Percentiles rank a stretch among this genome's conserved stretches.
Conservation (phyloP, 148 eudicot genomes). For the Suaeda aralocaspica region DNA sequence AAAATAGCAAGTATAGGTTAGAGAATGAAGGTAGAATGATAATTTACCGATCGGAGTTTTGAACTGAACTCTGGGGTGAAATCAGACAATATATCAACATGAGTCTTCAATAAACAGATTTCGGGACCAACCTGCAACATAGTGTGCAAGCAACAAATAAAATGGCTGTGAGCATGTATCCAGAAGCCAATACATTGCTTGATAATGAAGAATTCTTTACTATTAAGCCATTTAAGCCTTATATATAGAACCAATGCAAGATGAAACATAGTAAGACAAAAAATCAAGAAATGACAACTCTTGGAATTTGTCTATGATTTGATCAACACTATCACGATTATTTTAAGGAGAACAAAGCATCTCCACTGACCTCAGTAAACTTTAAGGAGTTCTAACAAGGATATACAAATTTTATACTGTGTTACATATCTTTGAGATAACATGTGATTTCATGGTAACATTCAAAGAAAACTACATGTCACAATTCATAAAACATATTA, state of each 20-base stretch:
- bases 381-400: too few relatives aligned
- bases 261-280: too few relatives aligned
- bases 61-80: slow-evolving; percentile 83
- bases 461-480: too few relatives aligned
- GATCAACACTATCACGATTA: neutral
- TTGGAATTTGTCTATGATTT: neutral
- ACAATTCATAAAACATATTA: too few relatives aligned
- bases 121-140: slow-evolving; percentile 78
- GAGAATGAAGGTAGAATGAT: slow-evolving; percentile 5
- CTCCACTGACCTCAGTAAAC: too few relatives aligned
- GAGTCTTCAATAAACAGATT: slow-evolving; percentile 86
- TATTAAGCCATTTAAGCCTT: neutral
- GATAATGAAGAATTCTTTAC: neutral
- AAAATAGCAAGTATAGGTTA: neutral
- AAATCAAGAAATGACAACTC: neutral
- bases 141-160: neutral
- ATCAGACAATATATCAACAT: slow-evolving; percentile 92
- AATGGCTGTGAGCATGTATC: neutral
- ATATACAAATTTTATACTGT: too few relatives aligned
- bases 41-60: slow-evolving; percentile 65
- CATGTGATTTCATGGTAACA: too few relatives aligned
- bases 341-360: too few relatives aligned
- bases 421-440: too few relatives aligned
- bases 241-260: neutral
- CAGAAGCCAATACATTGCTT: neutral